Percentiles rank a stretch among this genome's conserved stretches.
Conservation (phyloP, 306 rosid species). For the Alnus glutinosa region DNA sequence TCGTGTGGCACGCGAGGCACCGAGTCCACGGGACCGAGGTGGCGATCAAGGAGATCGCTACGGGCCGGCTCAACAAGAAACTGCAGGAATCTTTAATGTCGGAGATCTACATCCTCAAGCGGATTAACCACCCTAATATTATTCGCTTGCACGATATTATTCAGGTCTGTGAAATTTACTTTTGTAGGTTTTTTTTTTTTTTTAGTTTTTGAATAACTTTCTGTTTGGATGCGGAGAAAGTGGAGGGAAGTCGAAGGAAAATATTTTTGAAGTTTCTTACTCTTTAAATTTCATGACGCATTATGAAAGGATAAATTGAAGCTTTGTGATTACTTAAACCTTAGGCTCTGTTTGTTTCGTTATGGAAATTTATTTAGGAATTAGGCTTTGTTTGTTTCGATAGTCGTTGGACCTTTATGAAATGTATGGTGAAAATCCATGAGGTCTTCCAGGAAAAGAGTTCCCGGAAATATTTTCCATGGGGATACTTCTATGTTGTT, state of each 20-base stretch:
- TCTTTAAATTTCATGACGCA: not conserved
- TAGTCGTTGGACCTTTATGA: not conserved
- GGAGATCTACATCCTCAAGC: constrained; percentile 82
- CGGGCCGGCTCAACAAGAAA: constrained; percentile 74
- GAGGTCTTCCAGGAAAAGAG: not conserved
- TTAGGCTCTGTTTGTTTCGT: not conserved
- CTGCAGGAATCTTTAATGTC: constrained; percentile 91
- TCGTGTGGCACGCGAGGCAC: constrained; percentile 93
- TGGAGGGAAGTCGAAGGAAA: constrained; percentile 12
- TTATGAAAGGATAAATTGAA: not conserved
- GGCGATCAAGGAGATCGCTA: constrained; percentile 93
- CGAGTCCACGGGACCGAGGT: constrained; percentile 91
- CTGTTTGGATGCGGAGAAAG: constrained; percentile 18
- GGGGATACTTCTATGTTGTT: too few species aligned
- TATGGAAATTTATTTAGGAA: not conserved
- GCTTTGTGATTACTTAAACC: not conserved
- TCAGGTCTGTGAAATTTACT: constrained; percentile 48
- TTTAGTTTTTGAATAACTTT: not conserved
- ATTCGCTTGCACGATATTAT: constrained; percentile 85
- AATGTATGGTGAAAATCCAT: not conserved
- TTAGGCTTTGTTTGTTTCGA: not conserved
- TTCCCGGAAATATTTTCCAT: not conserved
- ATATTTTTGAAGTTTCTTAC: not conserved
- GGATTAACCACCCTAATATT: constrained; percentile 85
- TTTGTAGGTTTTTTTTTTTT: not conserved